phyloP scores from a whole-genome alignment of 345 rosid species.

The Acer saccharum region DNA sequence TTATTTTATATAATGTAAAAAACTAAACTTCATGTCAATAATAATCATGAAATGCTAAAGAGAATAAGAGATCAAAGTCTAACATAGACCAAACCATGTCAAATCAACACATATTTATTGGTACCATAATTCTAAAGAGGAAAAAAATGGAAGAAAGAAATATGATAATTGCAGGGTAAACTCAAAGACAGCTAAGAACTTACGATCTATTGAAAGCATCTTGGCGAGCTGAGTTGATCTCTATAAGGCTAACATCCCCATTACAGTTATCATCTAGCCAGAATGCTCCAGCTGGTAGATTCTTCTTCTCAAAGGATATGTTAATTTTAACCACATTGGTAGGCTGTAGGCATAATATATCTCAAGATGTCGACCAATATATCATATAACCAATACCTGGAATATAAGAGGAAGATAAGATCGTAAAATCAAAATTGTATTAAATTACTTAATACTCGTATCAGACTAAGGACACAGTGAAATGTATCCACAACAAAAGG shows the following conservation, averaged over 20 bases:
- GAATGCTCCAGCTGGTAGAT: constrained; percentile 79
- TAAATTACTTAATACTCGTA: background rate
- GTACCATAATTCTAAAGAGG: constrained; percentile 1
- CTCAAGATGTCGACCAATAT: constrained; percentile 71
- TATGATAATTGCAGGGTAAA: background rate
- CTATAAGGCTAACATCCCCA: constrained; percentile 52
- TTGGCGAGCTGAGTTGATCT: constrained; percentile 66
- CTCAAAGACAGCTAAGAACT: constrained; percentile 30
- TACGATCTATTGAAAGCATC: constrained; percentile 77
- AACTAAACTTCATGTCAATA: too few relatives aligned
- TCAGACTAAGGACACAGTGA: background rate
- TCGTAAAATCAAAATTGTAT: background rate
- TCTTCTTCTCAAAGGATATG: constrained; percentile 61
- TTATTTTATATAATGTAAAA: too few relatives aligned
- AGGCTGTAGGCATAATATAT: constrained; percentile 48
- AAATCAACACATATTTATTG: too few relatives aligned
- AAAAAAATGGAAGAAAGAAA: background rate
- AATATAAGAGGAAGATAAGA: constrained; percentile 16
- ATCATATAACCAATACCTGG: constrained; percentile 86
- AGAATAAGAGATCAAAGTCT: too few relatives aligned
- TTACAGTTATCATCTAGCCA: constrained; percentile 57
- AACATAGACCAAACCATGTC: too few relatives aligned
- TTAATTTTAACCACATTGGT: constrained; percentile 90
- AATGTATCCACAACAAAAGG: constrained; percentile 2
- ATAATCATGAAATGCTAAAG: too few relatives aligned